Percentiles rank a stretch among this genome's conserved stretches.
Conservation (phyloP, 2,329 filamentous ascomycete genomes). For the Hypoxylon sp. region DNA sequence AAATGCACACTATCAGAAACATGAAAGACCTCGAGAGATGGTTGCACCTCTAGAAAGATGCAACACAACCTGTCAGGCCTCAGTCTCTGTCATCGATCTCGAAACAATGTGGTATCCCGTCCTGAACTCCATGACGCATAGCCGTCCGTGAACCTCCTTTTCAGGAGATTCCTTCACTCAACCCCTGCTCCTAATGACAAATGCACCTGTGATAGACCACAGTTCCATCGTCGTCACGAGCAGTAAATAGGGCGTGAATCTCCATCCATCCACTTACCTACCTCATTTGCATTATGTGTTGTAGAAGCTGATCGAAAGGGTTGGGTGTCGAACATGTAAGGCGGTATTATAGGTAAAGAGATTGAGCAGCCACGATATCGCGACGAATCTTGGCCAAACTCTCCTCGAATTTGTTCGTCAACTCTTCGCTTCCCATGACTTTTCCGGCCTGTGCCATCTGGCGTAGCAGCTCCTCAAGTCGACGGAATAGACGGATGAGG, state of each 20-base stretch:
- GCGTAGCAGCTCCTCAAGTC: constrained; percentile 91
- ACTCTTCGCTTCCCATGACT: constrained; percentile 97
- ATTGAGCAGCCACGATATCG: constrained; percentile 96
- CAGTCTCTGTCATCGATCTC: constrained; percentile 35
- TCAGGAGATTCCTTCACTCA: constrained; percentile 1
- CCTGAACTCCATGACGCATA: constrained; percentile 43
- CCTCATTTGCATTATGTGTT: not conserved
- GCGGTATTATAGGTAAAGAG: constrained; percentile 80
- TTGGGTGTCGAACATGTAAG: not conserved
- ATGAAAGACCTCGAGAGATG: constrained; percentile 37
- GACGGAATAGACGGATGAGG: constrained; percentile 94
- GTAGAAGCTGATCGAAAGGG: not conserved
- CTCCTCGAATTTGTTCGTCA: constrained; percentile 92
- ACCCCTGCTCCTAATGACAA: constrained; percentile 9
- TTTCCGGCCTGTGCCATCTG: constrained; percentile 97
- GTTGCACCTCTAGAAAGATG: constrained; percentile 4
- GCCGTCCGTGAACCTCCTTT: constrained; percentile 3
- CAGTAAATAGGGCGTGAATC: constrained; percentile 5
- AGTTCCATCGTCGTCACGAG: not conserved
- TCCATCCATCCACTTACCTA: constrained; percentile 19
- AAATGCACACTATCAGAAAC: constrained; percentile 28
- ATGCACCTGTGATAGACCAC: not conserved
- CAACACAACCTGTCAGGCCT: constrained; percentile 21
- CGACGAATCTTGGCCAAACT: constrained; percentile 87
- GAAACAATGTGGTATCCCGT: constrained; percentile 44